These are phyloP conservation scores for Candida peoriensis DNA, from an alignment of 805 yeast genomes.

Conservation along the genomic window DNA sequence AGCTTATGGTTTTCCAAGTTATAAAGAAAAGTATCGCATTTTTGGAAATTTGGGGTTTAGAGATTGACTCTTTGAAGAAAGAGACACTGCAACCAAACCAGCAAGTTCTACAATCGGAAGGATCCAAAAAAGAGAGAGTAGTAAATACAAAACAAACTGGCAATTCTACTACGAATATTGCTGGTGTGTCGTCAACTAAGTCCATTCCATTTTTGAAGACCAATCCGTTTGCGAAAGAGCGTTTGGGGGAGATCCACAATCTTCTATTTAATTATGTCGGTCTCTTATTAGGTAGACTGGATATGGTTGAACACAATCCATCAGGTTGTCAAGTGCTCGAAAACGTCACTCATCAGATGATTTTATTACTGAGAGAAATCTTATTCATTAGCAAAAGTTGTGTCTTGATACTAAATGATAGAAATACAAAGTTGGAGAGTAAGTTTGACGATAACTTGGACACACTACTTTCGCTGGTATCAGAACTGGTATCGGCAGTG, in stretches of 20 bases:
- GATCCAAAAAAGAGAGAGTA: constrained; percentile 6
- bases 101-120: background rate
- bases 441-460: constrained; percentile 43
- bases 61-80: constrained; percentile 39
- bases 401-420: constrained; percentile 28
- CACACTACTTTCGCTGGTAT: constrained; percentile 51
- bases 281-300: constrained; percentile 68
- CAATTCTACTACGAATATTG: background rate
- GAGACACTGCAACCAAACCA: constrained; percentile 7
- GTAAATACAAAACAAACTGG: constrained; percentile 3
- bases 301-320: constrained; percentile 68
- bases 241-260: constrained; percentile 62
- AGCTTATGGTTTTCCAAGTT: constrained; percentile 62
- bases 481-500: constrained; percentile 60
- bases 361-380: constrained; percentile 57
- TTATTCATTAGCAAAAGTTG: constrained; percentile 52
- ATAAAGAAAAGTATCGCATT: constrained; percentile 59
- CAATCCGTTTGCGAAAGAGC: constrained; percentile 58
- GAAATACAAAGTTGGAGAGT: constrained; percentile 15
- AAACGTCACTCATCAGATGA: constrained; percentile 62
- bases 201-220: constrained; percentile 38
- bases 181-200: too few relatives aligned
- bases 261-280: constrained; percentile 58
- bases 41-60: constrained; percentile 67
- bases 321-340: constrained; percentile 67